These are phyloP conservation scores for Vaccinium darrowii DNA, from an alignment of 148 eudicot genomes.

Conservation along the genomic window DNA sequence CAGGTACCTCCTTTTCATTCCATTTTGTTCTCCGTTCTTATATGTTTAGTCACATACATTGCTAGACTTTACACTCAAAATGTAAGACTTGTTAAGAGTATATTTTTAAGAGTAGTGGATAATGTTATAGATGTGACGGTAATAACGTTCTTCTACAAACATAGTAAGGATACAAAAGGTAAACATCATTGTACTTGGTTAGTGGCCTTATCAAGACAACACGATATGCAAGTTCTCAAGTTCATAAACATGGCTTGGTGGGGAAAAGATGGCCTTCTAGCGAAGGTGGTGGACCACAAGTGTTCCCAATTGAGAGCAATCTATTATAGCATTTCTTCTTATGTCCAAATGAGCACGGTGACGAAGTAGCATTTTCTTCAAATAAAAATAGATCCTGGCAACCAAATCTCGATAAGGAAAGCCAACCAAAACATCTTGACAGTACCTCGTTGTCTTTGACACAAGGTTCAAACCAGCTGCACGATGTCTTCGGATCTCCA, in stretches of 20 bases:
- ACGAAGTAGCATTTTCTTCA: background rate
- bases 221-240: background rate
- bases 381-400: background rate
- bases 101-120: too few species aligned
- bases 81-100: too few species aligned
- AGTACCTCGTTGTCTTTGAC: constrained; percentile 88
- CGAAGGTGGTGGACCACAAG: background rate
- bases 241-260: background rate
- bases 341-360: too few species aligned
- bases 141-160: background rate
- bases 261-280: background rate
- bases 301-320: background rate
- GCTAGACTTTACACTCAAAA: too few species aligned
- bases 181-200: background rate
- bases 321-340: background rate
- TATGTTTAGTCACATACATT: too few species aligned
- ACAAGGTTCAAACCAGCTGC: constrained; percentile 94
- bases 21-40: too few species aligned
- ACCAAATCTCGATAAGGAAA: background rate
- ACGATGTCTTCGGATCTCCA: constrained; percentile 82
- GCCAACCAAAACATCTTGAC: constrained; percentile 1
- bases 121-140: background rate
- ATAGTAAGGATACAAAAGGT: background rate
- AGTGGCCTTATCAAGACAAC: background rate
- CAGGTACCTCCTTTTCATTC: too few species aligned